Conservation (phyloP, 352 stramenopile species). For the Phytophthora agathidicida region DNA sequence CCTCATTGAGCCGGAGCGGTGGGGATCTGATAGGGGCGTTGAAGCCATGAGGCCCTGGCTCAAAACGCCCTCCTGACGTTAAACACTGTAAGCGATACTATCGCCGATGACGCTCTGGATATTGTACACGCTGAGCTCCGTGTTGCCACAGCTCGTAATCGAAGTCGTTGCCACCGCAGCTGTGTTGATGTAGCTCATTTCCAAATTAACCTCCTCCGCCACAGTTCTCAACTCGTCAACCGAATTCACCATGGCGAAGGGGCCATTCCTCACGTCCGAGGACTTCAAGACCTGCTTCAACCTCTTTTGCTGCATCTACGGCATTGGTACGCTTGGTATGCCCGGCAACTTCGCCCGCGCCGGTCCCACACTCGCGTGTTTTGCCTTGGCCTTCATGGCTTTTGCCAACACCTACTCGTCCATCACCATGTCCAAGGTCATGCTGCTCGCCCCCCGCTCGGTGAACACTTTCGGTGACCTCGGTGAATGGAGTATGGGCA, state of each 20-base stretch:
- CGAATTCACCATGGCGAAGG: slow-evolving; percentile 24
- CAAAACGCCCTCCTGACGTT: not conserved
- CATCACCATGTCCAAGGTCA: slow-evolving; percentile 56
- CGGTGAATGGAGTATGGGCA: slow-evolving; percentile 60
- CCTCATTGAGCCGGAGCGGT: slow-evolving; percentile 13
- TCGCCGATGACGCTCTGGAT: too few relatives aligned
- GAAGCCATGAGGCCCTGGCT: slow-evolving; percentile 10
- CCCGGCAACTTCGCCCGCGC: slow-evolving; percentile 69
- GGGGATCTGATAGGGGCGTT: too few relatives aligned
- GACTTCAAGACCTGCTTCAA: slow-evolving; percentile 64
- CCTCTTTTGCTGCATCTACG: slow-evolving; percentile 70
- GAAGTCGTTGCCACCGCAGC: not conserved
- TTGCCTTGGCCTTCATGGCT: slow-evolving; percentile 66
- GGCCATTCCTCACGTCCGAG: slow-evolving; percentile 52
- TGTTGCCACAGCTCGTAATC: slow-evolving; percentile 1
- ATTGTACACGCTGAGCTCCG: not conserved
- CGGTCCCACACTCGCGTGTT: slow-evolving; percentile 43
- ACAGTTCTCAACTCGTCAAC: not conserved
- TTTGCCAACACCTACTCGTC: slow-evolving; percentile 69
- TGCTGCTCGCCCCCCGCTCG: slow-evolving; percentile 52
- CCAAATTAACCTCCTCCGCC: slow-evolving; percentile 6
- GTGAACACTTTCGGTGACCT: slow-evolving; percentile 66
- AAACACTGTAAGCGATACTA: too few relatives aligned
- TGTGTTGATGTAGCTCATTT: slow-evolving; percentile 10
- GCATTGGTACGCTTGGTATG: slow-evolving; percentile 74